A percentile compares a stretch with the other conserved stretches of the same genome.
phyloP scores from a whole-genome alignment of 345 rosid genomes.

The Eutrema yunnanense region DNA sequence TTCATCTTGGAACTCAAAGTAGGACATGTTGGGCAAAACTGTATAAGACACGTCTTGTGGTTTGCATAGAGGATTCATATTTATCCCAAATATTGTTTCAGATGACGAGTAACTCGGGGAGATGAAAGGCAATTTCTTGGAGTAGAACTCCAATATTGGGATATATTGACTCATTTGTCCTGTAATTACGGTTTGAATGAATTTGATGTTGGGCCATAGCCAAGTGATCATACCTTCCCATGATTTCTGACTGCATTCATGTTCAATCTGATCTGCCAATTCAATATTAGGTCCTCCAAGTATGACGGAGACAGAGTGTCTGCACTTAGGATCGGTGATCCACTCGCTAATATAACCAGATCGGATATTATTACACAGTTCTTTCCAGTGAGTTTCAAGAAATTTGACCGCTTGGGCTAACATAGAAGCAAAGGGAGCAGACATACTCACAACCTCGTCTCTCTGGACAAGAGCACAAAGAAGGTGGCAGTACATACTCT shows the following conservation, averaged over 20 bases:
- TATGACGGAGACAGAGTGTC: constrained; percentile 26
- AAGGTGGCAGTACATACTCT: constrained; percentile 61
- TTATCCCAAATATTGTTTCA: constrained; percentile 53
- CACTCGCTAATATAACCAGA: constrained; percentile 44
- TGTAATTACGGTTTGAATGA: constrained; percentile 43
- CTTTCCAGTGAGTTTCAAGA: constrained; percentile 50
- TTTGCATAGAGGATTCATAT: constrained; percentile 45
- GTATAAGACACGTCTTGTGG: constrained; percentile 68
- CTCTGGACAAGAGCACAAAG: constrained; percentile 52
- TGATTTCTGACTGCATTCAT: constrained; percentile 32
- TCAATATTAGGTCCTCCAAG: constrained; percentile 37
- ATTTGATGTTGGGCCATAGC: constrained; percentile 58
- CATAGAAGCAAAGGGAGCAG: constrained; percentile 44
- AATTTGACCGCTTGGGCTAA: constrained; percentile 47
- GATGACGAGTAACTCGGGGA: constrained; percentile 52
- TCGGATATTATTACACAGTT: constrained; percentile 44
- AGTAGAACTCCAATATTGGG: constrained; percentile 48
- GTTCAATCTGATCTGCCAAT: constrained; percentile 39
- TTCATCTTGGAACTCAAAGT: constrained; percentile 54
- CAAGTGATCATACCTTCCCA: constrained; percentile 64
- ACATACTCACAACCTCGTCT: constrained; percentile 39
- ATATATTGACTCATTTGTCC: constrained; percentile 65
- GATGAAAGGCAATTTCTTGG: constrained; percentile 49
- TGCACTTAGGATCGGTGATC: constrained; percentile 45
- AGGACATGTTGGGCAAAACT: constrained; percentile 57